Evolutionary conservation across 768 basidiomycete species (phyloP), one percentile per base, ranked within the genome.

Genomic region (Candolleomyces eurysporus): DNA sequence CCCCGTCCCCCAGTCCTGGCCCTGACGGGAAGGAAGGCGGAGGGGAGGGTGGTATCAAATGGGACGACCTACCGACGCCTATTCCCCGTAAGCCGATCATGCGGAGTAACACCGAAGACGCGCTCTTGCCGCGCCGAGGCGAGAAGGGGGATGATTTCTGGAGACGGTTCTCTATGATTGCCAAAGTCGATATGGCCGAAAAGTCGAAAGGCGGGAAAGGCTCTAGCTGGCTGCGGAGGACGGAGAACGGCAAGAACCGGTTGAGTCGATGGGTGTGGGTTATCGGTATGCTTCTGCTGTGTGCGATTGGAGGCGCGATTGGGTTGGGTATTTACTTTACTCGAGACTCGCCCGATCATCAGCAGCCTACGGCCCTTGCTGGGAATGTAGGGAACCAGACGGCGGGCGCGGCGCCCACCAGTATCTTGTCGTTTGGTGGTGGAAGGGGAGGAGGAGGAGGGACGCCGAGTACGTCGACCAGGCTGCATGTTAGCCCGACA

Each of bases 101-200:
- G 69, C 83, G 91, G 16, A 84, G 89, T 5, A 79, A 86, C 54
- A 78, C 78, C 1, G 91, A 93, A 71, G 89, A 87, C 46, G 84
- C 85, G 2, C 69, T 90, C 2, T 71, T 92, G 7, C 87, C 90
- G 1, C 78, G 78, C 45, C 82, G 89, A 50, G 89, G 90, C 2
- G 85, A 90, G 69, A 84, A 81, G 53, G 90, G 90, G 0, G 91
- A 93, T 66, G 89, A 92, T 93, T 36, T 94, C 74, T 94, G 92
- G 92, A 79, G 89, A 62, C 80, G 92, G 43, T 94, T 93, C 74
- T 90, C 88, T 63, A 91, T 92, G 79, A 85, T 93, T 63, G 91
- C 85, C 9, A 90, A 85, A 68, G 85, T 87, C 60, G 86, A 89
- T 65, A 77, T 75, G 60, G 68, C 66, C 59, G 79, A 76, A 36